phyloP scores from a whole-genome alignment of 257 asterid genomes.

The Echites panduratus region DNA sequence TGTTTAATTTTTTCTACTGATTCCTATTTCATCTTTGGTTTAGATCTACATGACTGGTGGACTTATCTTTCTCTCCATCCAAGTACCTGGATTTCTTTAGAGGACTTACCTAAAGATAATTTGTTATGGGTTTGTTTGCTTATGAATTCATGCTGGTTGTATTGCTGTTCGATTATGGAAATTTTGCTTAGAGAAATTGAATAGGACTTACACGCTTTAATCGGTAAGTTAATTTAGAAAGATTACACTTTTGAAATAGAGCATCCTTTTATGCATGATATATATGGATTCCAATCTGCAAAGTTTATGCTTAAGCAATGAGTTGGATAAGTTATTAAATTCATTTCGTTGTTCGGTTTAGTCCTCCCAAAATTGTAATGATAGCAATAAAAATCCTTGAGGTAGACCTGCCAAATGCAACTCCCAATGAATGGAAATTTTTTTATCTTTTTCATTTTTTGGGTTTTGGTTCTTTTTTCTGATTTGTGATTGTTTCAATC shows the following conservation, averaged over 20 bases:
- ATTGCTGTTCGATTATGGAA: too few species aligned
- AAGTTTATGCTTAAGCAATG: background rate
- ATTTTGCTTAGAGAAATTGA: slow-evolving; percentile 97
- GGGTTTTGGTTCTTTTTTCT: slow-evolving; percentile 7
- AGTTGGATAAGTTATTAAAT: slow-evolving; percentile 3
- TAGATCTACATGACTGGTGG: too few species aligned
- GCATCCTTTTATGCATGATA: slow-evolving; percentile 3
- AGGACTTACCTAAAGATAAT: too few species aligned
- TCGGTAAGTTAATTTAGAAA: slow-evolving; percentile 39
- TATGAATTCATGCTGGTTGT: too few species aligned
- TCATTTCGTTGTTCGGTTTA: background rate
- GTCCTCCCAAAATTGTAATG: background rate
- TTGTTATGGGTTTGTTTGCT: too few species aligned
- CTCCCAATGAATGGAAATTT: slow-evolving; percentile 12
- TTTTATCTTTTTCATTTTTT: background rate
- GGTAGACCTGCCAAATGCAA: background rate
- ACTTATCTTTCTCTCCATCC: too few species aligned
- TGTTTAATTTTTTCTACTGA: too few species aligned
- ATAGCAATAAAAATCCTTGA: background rate
- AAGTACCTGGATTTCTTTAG: too few species aligned
- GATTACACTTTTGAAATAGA: background rate
- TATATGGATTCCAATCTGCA: slow-evolving; percentile 1
- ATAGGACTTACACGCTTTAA: slow-evolving; percentile 69
- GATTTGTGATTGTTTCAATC: slow-evolving; percentile 19
- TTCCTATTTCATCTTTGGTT: too few species aligned